Base-by-base conservation (phyloP, 2,329 filamentous ascomycete species). In the Pyrenochaeta sp. region DNA sequence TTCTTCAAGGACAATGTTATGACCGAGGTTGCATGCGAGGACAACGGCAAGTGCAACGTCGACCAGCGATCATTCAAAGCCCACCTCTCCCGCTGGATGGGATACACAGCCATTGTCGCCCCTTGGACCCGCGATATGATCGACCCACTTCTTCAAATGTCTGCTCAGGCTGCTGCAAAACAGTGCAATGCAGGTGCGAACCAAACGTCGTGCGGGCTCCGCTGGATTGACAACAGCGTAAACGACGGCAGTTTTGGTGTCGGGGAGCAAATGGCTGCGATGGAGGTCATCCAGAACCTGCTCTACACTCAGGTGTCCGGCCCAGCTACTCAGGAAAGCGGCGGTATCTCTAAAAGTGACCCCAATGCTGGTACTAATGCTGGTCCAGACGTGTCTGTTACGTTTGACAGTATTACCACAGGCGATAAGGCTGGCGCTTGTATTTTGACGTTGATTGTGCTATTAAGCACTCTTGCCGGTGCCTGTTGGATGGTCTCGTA, bases 391-490 rank as follows among this genome's bases (percentile, higher is more conserved):
- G 63, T 66, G 1, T 69, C 75, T 7, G 52, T 71, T 18, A 60
- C 50, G 1, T 70, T 68, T 50, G 57, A 71, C 29, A 47, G 48
- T 1, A 81, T 87, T 30, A 85, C 84, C 2, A 80, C 80, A 1
- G 86, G 81, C 7, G 90, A 93, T 67, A 85, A 80, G 57, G 88
- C 85, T 6, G 91, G 89, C 10, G 90, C 90, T 31, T 84, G 84
- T 10, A 83, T 92, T 54, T 58, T 86, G 45, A 93, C 90, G 1
- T 73, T 85, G 2, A 43, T 87, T 5, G 72, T 88, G 2, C 69
- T 91, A 1, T 66, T 81, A 4, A 75, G 79, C 6, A 76, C 90
- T 32, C 56, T 88, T 20, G 80, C 80, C 1, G 85, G 85, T n/a
- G 79, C 78, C 32, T 81, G 79, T 73, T 84, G 83, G 77, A 82